These are phyloP conservation scores for Wickerhamiella azyma DNA, from an alignment of 805 yeast species.

Conservation along the genomic window DNA sequence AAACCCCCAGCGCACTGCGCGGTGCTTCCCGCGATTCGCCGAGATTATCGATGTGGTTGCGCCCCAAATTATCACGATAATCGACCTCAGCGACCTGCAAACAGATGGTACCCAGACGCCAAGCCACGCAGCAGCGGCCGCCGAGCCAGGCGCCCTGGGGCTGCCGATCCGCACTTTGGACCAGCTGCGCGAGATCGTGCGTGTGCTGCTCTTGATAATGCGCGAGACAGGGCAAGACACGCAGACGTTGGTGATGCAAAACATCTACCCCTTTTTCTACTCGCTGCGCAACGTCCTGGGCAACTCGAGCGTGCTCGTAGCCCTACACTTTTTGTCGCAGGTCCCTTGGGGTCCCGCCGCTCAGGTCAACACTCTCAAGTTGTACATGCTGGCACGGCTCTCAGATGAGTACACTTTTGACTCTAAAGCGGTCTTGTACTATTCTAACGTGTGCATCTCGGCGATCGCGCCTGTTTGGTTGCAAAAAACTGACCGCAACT, in stretches of 20 bases:
- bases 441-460: background rate
- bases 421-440: background rate
- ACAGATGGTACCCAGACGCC: background rate
- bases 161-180: background rate
- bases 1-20: background rate
- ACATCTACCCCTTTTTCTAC: background rate
- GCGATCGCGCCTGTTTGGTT: conserved; percentile 5
- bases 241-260: background rate
- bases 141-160: too few species aligned
- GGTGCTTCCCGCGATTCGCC: background rate
- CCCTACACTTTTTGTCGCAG: background rate
- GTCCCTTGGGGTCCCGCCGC: background rate
- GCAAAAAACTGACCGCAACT: background rate
- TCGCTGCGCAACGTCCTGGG: background rate
- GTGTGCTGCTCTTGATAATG: background rate
- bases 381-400: background rate
- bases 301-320: background rate
- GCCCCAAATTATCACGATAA: background rate
- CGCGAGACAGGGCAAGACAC: background rate
- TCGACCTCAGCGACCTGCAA: background rate
- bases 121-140: too few species aligned
- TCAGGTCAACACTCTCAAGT: conserved; percentile 1
- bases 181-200: background rate
- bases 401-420: background rate
- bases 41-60: background rate